Conservation (phyloP, 208 protist species). For the Leishmania tarentolae region DNA sequence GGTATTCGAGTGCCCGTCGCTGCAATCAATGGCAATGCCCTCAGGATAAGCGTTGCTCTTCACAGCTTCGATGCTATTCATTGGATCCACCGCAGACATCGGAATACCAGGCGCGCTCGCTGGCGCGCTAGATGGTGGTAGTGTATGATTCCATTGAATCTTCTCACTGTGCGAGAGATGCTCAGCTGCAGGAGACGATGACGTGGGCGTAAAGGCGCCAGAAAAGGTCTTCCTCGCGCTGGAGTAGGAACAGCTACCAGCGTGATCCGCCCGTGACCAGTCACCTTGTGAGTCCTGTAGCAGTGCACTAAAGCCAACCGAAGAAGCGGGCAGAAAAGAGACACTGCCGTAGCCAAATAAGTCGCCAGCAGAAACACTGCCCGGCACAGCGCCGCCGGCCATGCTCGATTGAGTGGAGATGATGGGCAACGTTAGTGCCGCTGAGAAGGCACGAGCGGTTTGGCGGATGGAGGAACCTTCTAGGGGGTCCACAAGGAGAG, state of each 20-base stretch:
- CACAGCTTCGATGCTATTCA: neutral
- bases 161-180: constrained; percentile 11
- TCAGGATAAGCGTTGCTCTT: neutral
- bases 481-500: constrained; percentile 16
- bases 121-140: constrained; percentile 10
- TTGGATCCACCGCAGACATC: neutral
- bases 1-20: neutral
- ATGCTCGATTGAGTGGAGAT: neutral
- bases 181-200: neutral
- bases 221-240: neutral
- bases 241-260: neutral
- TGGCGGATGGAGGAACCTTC: constrained; percentile 13
- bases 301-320: constrained; percentile 41
- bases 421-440: neutral
- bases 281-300: constrained; percentile 18
- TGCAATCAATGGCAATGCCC: no score
- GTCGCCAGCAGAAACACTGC: constrained; percentile 7
- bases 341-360: constrained; percentile 48
- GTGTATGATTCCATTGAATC: constrained; percentile 40
- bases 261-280: neutral
- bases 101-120: neutral
- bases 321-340: constrained; percentile 39
- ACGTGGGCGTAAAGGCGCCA: neutral
- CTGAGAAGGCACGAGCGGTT: constrained; percentile 1
- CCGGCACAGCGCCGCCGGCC: neutral